Evolutionary conservation across 306 rosid genomes (phyloP).

Genomic region (Lagenaria siceraria): DNA sequence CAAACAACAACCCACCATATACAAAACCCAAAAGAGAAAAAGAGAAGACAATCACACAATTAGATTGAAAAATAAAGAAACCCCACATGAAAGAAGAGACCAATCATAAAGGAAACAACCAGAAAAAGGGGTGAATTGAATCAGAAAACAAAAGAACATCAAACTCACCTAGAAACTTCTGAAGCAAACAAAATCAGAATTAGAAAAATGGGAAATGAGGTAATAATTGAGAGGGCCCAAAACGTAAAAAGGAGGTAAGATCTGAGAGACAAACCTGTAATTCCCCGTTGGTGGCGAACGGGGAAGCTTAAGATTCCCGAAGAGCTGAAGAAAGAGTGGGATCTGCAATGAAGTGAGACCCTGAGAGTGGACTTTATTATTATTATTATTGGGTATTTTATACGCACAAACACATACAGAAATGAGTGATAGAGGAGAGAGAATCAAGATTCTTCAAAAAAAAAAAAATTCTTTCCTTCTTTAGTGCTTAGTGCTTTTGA

Average conservation of each 20-base stretch:
- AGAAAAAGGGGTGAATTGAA: not conserved
- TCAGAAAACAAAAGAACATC: not conserved
- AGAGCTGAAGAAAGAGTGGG: not conserved
- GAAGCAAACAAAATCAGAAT: not conserved
- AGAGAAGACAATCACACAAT: not conserved
- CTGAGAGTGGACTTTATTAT: slow-evolving; percentile 9
- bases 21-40: too few species aligned
- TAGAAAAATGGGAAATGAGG: not conserved
- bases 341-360: not conserved
- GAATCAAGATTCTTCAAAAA: not conserved
- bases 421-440: not conserved
- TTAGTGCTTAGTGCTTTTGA: not conserved
- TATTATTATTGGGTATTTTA: not conserved
- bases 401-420: not conserved
- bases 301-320: slow-evolving; percentile 4
- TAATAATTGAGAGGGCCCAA: not conserved
- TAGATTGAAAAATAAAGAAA: not conserved
- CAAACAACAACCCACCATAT: not conserved
- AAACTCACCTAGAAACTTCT: not conserved
- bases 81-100: not conserved
- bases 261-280: slow-evolving; percentile 11
- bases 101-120: not conserved
- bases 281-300: not conserved
- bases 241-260: not conserved
- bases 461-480: too few species aligned